phyloP scores from a whole-genome alignment of 2,329 filamentous ascomycete species.

The Aspergillus aculeatus region DNA sequence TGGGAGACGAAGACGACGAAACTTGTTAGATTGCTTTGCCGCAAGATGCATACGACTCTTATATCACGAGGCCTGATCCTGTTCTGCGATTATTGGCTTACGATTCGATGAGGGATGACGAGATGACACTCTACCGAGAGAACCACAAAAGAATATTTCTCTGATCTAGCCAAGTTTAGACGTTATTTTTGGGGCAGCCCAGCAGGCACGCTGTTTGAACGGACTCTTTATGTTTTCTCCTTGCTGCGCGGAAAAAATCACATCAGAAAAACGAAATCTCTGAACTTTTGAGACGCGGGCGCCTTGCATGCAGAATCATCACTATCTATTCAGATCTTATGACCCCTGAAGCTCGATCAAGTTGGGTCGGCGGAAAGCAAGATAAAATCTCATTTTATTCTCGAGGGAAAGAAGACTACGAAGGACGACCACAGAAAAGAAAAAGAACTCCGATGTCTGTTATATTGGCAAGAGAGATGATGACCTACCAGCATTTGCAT shows the following conservation, averaged over 20 bases:
- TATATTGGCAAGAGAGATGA: constrained; percentile 33
- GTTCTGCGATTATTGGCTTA: constrained; percentile 43
- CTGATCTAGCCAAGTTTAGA: constrained; percentile 45
- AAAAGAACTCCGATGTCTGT: constrained; percentile 30
- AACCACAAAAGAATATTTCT: constrained; percentile 39
- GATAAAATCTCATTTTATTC: constrained; percentile 24
- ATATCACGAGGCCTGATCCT: constrained; percentile 41
- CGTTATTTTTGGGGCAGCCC: constrained; percentile 43
- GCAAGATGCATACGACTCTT: constrained; percentile 43
- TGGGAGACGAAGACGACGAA: constrained; percentile 35
- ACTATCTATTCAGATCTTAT: constrained; percentile 17
- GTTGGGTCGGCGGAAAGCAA: constrained; percentile 25
- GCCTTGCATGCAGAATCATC: constrained; percentile 27
- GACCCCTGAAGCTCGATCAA: constrained; percentile 10
- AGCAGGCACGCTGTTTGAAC: constrained; percentile 34
- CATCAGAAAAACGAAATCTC: constrained; percentile 28
- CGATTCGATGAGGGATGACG: constrained; percentile 51
- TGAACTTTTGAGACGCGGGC: constrained; percentile 24
- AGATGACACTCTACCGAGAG: constrained; percentile 44
- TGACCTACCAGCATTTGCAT: constrained; percentile 42
- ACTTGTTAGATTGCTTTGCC: constrained; percentile 41
- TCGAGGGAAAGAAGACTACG: constrained; percentile 31
- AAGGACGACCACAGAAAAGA: constrained; percentile 36
- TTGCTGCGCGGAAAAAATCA: constrained; percentile 31
- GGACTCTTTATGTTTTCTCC: constrained; percentile 26